These are phyloP conservation scores for Quercus parvula DNA, from an alignment of 306 rosid genomes.

Conservation along the genomic window DNA sequence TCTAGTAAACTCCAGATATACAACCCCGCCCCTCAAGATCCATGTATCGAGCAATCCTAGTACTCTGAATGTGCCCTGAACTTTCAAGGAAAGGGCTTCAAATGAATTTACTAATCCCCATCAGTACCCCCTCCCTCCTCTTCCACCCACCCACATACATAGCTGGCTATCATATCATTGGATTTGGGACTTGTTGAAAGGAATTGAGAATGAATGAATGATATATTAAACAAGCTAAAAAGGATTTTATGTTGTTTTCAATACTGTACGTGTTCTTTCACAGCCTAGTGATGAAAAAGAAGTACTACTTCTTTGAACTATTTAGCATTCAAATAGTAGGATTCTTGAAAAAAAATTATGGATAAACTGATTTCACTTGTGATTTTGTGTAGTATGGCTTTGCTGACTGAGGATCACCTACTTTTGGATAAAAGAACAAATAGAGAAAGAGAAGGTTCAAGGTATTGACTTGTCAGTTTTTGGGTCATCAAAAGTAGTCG, in stretches of 20 bases:
- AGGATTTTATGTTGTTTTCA: not conserved
- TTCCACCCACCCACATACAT: too few species aligned
- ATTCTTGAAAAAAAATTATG: not conserved
- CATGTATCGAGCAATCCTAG: too few species aligned
- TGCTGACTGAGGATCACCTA: slow-evolving; percentile 41
- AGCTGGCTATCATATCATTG: too few species aligned
- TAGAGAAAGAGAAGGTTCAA: slow-evolving; percentile 47
- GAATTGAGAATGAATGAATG: not conserved
- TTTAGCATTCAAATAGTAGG: not conserved
- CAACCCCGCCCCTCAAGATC: too few species aligned
- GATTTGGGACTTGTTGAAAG: too few species aligned
- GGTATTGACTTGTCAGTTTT: slow-evolving; percentile 45
- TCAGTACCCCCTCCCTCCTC: too few species aligned
- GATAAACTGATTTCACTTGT: not conserved
- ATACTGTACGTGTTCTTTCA: not conserved
- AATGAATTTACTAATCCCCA: not conserved
- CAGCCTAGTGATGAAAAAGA: not conserved
- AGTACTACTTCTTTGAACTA: not conserved
- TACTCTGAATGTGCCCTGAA: not conserved
- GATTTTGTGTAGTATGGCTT: not conserved
- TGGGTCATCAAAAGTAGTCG: slow-evolving; percentile 61
- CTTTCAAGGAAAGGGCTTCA: not conserved
- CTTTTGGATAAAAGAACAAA: slow-evolving; percentile 63
- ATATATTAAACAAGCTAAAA: not conserved
- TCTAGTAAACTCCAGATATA: too few species aligned